Evolutionary conservation across 2,329 filamentous ascomycete genomes (phyloP).

Genomic region (Beauveria sp.): DNA sequence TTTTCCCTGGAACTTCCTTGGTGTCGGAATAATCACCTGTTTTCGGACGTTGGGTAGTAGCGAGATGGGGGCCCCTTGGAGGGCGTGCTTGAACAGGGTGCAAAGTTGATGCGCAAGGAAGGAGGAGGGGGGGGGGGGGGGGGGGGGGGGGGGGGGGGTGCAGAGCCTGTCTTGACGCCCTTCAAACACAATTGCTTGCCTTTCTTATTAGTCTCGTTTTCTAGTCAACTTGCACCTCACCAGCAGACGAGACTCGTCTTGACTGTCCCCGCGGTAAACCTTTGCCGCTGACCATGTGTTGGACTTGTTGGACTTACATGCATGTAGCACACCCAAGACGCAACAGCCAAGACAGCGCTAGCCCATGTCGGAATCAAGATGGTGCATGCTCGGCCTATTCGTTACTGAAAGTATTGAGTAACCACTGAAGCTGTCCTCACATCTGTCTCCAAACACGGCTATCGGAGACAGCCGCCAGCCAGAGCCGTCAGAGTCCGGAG

Average conservation of each 20-base stretch:
- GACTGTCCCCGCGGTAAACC: background rate
- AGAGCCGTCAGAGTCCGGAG: background rate
- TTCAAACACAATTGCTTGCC: background rate
- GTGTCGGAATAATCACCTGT: constrained; percentile 9
- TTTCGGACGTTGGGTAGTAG: constrained; percentile 8
- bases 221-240: background rate
- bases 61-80: constrained; percentile 6
- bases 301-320: background rate
- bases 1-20: background rate
- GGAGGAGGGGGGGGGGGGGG: background rate
- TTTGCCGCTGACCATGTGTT: background rate
- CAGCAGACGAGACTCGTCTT: background rate
- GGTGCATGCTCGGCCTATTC: background rate
- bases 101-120: background rate
- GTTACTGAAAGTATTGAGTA: background rate
- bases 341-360: background rate
- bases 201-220: background rate
- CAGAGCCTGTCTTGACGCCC: background rate
- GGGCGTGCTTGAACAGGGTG: background rate
- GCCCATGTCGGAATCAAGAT: background rate
- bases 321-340: background rate
- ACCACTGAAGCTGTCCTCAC: background rate
- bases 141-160: background rate
- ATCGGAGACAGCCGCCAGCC: background rate
- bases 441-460: background rate